Base-by-base conservation (phyloP, 371 early-diverging fungal species). In the Mucor irregularis region DNA sequence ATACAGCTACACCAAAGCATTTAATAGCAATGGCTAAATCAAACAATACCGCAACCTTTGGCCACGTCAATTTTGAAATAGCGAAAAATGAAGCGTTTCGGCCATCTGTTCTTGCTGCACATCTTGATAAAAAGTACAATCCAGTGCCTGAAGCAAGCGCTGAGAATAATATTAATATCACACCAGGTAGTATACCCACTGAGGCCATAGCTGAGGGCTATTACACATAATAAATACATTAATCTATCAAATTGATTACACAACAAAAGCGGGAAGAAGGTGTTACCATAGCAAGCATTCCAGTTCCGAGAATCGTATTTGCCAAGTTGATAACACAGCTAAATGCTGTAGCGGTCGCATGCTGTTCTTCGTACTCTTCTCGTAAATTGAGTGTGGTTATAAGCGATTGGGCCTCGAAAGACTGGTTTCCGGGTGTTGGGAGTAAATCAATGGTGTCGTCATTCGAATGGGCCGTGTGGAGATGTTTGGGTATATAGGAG, bases 21-120 rank as follows among this genome's bases (percentile, higher is more conserved):
- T 99, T 99, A 67, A 99, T 79, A 24, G 99, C 99, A 60, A 99
- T 97, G 25, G 99, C 98, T 35, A 91, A 51, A 69, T 99, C 99
- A 64, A 99, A 96, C 34, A 88, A 81, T 10, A 95, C 75, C 0
- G 92, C 92, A 0, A 96, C 89, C 25, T 76, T 73, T n/a, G 99
- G 99, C 73, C 96, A 96, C 10, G 96, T 96, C 42, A 93, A 73
- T 56, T 90, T 83, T 6, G 97, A 87, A 31, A 96, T 83, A 13
- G 92, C 86, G 73, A 91, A 93, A 65, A 98, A 97, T 9, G 95
- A 94, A 4, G 95, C 82, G 39, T 84, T 68, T 5, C 98, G 82
- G 3, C 93, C 89, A 19, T 78, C 66, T 4, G 90, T 87, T 22
- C 80, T 74, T 21, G 84, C 74, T 9, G 95, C 95, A 54, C 86